Conservation (phyloP, 176 grass and related monocot species). For the Hsuehochloa calcarea region DNA sequence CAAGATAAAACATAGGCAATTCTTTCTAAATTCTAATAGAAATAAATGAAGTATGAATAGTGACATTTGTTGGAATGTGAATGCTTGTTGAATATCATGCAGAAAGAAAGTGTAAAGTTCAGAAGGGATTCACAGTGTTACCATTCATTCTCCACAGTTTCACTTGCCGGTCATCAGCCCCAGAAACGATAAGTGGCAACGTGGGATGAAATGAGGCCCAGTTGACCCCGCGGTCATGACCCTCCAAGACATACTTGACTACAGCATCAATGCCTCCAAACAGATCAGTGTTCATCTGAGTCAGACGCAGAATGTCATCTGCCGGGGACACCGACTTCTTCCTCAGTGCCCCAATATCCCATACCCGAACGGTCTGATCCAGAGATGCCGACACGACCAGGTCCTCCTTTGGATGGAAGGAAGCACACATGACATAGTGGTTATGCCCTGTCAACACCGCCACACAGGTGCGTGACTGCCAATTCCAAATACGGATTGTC, state of each 20-base stretch:
- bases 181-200: slow-evolving; percentile 78
- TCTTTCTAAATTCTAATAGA: neutral
- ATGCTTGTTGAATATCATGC: neutral
- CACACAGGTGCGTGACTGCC: slow-evolving; percentile 85
- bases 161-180: slow-evolving; percentile 91
- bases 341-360: slow-evolving; percentile 76
- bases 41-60: neutral
- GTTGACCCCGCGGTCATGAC: slow-evolving; percentile 89
- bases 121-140: slow-evolving; percentile 35
- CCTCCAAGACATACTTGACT: slow-evolving; percentile 89
- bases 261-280: slow-evolving; percentile 86
- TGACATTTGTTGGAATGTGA: neutral
- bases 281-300: slow-evolving; percentile 91
- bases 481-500: slow-evolving; percentile 94
- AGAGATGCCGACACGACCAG: slow-evolving; percentile 81
- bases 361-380: slow-evolving; percentile 85
- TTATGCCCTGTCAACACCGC: slow-evolving; percentile 84
- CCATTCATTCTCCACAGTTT: slow-evolving; percentile 96
- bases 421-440: slow-evolving; percentile 95
- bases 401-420: slow-evolving; percentile 92
- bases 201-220: slow-evolving; percentile 89
- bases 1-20: neutral
- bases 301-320: slow-evolving; percentile 73
- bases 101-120: neutral
- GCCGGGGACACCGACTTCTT: slow-evolving; percentile 74